Evolutionary conservation across 805 yeast species (phyloP).

Genomic region (Cyberlindnera japonica): DNA sequence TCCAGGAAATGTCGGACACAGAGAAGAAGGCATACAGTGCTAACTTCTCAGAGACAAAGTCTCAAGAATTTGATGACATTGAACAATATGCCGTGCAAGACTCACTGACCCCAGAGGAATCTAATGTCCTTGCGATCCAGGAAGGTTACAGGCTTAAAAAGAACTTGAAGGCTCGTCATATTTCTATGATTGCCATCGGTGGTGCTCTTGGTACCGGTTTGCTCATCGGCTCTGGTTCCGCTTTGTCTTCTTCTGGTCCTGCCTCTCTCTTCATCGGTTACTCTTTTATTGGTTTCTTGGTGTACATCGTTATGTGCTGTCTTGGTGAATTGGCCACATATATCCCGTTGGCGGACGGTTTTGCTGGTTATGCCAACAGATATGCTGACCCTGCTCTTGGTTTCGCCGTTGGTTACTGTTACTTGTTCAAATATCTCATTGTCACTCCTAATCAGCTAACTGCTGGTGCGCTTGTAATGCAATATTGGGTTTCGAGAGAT

Average conservation of each 20-base stretch:
- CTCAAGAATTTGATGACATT: constrained; percentile 12
- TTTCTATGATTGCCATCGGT: constrained; percentile 62
- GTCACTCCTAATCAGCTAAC: constrained; percentile 43
- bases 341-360: constrained; percentile 63
- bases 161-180: constrained; percentile 50
- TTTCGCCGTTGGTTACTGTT: constrained; percentile 29
- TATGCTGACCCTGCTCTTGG: constrained; percentile 32
- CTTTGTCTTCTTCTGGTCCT: constrained; percentile 58
- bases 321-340: constrained; percentile 68
- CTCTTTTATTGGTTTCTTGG: constrained; percentile 64
- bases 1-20: neutral
- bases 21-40: constrained; percentile 6
- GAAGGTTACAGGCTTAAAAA: constrained; percentile 25
- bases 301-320: constrained; percentile 64
- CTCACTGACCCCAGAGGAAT: constrained; percentile 15
- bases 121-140: constrained; percentile 18
- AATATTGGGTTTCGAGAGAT: constrained; percentile 44
- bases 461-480: constrained; percentile 49
- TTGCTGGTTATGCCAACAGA: constrained; percentile 56
- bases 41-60: constrained; percentile 2
- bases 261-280: constrained; percentile 56
- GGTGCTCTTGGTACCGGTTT: constrained; percentile 73
- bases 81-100: constrained; percentile 15
- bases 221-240: constrained; percentile 61
- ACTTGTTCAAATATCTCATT: constrained; percentile 26